These are phyloP conservation scores for Coemansia sp. DNA, from an alignment of 192 early-diverging fungal species.

Conservation along the genomic window DNA sequence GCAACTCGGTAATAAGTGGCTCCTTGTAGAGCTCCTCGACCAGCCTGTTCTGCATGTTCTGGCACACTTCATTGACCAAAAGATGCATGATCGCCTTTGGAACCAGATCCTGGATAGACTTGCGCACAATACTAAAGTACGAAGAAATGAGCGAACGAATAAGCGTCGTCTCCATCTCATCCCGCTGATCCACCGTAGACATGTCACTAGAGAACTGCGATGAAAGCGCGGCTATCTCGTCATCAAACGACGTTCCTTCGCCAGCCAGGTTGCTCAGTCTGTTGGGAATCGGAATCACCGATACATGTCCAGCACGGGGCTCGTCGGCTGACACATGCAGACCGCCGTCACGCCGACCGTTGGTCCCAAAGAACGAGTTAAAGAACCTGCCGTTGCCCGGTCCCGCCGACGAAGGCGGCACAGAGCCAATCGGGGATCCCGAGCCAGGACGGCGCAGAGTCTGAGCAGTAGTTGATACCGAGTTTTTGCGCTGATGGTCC, in stretches of 20 bases:
- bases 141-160: constrained; percentile 76
- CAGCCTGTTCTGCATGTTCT: constrained; percentile 71
- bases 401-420: constrained; percentile 1
- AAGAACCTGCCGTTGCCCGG: constrained; percentile 34
- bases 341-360: constrained; percentile 28
- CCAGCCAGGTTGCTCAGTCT: constrained; percentile 33
- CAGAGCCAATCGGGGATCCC: constrained; percentile 26
- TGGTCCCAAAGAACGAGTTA: constrained; percentile 44
- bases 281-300: constrained; percentile 48
- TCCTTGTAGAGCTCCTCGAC: constrained; percentile 73
- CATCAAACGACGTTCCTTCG: constrained; percentile 39
- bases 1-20: constrained; percentile 61
- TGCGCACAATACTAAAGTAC: constrained; percentile 76
- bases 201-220: constrained; percentile 42
- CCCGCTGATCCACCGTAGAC: constrained; percentile 53
- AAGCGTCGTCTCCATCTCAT: constrained; percentile 73
- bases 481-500: constrained; percentile 32
- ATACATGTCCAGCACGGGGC: constrained; percentile 26
- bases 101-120: constrained; percentile 74
- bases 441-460: constrained; percentile 27
- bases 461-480: constrained; percentile 11
- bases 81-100: constrained; percentile 83
- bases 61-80: constrained; percentile 70
- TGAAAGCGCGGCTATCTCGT: constrained; percentile 42
- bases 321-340: constrained; percentile 37